Base-by-base conservation (phyloP, 1,139 yeast species). In the Trichomonascaceae sp. region DNA sequence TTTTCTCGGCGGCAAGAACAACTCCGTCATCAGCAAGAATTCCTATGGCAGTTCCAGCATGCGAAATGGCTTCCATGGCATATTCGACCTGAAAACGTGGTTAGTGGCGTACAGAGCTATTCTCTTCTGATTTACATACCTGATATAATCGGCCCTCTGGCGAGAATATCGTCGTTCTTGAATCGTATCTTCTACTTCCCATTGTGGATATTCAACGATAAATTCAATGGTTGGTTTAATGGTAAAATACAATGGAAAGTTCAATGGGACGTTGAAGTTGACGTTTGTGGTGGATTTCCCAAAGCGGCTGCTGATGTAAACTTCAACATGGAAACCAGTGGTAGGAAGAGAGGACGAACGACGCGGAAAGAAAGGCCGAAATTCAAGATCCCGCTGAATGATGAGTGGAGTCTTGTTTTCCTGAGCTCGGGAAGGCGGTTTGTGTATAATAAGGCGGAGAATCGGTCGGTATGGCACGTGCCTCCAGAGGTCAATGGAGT, bases 121-220 rank as follows among this genome's bases (percentile, higher is more conserved):
- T 47, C 17, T 13, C 22, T 1, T 4, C 20, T 4, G 13, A 17
- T 43, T 19, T 38, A 54, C 78, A 20, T 66, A 78, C 82, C 73
- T 91, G 99, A 73, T 95, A 93, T 58, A 95, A 80, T 73, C 99
- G 82, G 46, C 99, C 99, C 71, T 93, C 99, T 19, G 99, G 99
- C 38, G 98, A 91, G 75, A 93, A 95, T 67, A 95, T 93, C 19
- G 99, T 93, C 55, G 99, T 93, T 80, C 99, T 84, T 60, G 96
- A 87, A 74, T 93, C 99, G 91, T 85, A 85, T 76, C 91, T 79
- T 80, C 90, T 80, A 60, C 87, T 82, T 69, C 84, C 84, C 80
- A 76, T 77, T 55, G 52, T 64, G 38, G 15, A 36, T 36, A 12
- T 44, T 15, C 18, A n/a, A n/a, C n/a, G n/a, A 18, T 15, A 17